Base-by-base conservation (phyloP, 345 rosid species). In the Syzygium aqueum region DNA sequence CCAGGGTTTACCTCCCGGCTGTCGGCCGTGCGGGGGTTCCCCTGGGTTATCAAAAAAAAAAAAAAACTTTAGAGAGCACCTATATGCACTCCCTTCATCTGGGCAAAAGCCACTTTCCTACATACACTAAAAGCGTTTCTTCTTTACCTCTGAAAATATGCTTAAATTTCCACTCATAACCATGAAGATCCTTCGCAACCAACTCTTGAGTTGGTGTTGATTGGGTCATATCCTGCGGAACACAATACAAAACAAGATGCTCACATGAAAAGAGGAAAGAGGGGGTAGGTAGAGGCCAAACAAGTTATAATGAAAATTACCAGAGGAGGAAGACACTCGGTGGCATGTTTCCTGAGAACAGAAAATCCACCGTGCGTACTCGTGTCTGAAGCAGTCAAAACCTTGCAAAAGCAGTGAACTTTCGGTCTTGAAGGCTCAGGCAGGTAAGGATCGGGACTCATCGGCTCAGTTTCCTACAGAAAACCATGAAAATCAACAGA, bases 281-380 rank as follows among this genome's bases (percentile, higher is more conserved):
- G 22, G 27, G 78, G 46, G 49, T n/a, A 6, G 30, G n/a, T n/a
- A n/a, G 30, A 23, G 50, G 30, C 25, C 73, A 13, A 28, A 28
- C 28, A 30, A 50, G 28, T 1, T 19, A 28, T 27, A 53, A 53
- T 27, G 43, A 57, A 57, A 50, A 17, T 25, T 94, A 97, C 99
- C 98, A 97, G 91, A 2, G 93, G 95, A 88, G 99, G 99, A 89
- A 97, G 97, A 90, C 98, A 97, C 84, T 97, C 98, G 0, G 95
- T 94, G 1, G 99, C 99, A 86, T 97, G 98, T 87, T 93, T 96
- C 87, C 97, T 91, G 28, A 96, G 93, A 91, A 97, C 97, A 88
- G 98, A 97, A 90, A 97, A 96, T 9, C 99, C 99, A 33, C 99
- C 99, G 84, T 97, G 98, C 63, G 99, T 97, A 92, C 99, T 97